Evolutionary conservation across 345 rosid genomes (phyloP), one percentile per base, ranked within the genome.

Genomic region (Arabidopsis thaliana): DNA sequence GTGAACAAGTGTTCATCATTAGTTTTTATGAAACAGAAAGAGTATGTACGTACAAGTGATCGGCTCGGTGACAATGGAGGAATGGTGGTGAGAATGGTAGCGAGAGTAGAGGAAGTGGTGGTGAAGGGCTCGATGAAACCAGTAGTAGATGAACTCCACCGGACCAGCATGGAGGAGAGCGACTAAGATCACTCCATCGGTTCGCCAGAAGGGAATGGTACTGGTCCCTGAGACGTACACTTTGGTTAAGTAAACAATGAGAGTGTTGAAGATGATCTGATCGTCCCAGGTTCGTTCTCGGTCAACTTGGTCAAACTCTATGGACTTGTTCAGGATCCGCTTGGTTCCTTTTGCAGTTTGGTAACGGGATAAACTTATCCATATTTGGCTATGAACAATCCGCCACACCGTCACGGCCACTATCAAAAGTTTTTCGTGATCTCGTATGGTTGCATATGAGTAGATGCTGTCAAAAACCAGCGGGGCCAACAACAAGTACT

Each of bases 71-170:
- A 79, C 91, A 1, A 86, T 85, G 42, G 93, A 91, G 8, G 93
- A 81, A 55, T 91, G 95, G 73, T 91, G 97, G 56, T 91, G 97
- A 7, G 97, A 89, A 55, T 91, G 95, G 57, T 91, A 91, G 25
- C 93, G 91, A 56, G 95, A 82, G 82, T 91, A 89, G 46, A 86
- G 75, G 60, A 76, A 88, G 48, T 86, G 94, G 69, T 89, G 94
- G 71, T 88, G 97, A 12, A 91, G 79, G 4, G 87, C 89, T 65
- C 94, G 80, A 55, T 91, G 97, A 30, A 87, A 58, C 97, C 97
- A 91, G 50, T 89, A 91, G 80, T 87, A 89, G 4, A 87, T 67
- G 59, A 89, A 89, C 82, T 91, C 97, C 1, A 89, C 93, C 0
- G 89, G 94, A 5, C 86, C 90, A 0, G 74, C 68, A 45, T 91